Evolutionary conservation across 1,284 basidiomycete genomes (phyloP).

Genomic region (Paramarasmius palmivorus): DNA sequence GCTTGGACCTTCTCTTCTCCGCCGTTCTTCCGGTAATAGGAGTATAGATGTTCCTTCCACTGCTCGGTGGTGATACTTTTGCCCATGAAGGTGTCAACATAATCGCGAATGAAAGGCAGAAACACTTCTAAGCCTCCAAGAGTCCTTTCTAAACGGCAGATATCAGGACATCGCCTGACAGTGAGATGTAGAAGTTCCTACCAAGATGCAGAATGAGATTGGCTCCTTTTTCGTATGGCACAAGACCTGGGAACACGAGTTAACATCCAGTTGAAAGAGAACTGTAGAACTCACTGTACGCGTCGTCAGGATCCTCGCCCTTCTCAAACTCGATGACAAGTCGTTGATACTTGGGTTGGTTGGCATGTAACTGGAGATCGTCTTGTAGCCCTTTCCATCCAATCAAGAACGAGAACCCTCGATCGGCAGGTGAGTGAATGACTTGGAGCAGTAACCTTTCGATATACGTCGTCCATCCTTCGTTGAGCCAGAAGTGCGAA

Average conservation of each 20-base stretch:
- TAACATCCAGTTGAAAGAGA: no score
- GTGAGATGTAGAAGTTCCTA: conserved; percentile 31
- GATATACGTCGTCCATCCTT: conserved; percentile 93
- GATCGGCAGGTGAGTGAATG: conserved; percentile 77
- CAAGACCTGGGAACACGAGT: conserved; percentile 26
- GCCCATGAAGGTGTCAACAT: conserved; percentile 79
- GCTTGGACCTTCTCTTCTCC: conserved; percentile 65
- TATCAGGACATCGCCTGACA: not conserved
- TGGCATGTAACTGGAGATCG: conserved; percentile 63
- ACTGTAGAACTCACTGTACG: conserved; percentile 55
- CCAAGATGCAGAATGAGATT: conserved; percentile 60
- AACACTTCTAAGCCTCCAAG: conserved; percentile 89
- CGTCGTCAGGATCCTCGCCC: conserved; percentile 88
- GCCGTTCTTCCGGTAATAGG: conserved; percentile 70
- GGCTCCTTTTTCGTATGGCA: conserved; percentile 54
- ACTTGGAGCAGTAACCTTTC: conserved; percentile 82
- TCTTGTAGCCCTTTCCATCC: conserved; percentile 77
- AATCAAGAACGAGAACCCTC: conserved; percentile 81
- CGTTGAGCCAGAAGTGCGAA: conserved; percentile 90
- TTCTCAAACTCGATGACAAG: conserved; percentile 83
- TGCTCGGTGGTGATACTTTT: conserved; percentile 86
- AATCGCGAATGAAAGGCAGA: conserved; percentile 80
- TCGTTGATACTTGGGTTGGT: conserved; percentile 77
- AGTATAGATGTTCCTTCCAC: conserved; percentile 86
- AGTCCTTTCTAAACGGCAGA: conserved; percentile 56